Conservation (phyloP, 768 basidiomycete genomes). For the Mycena metata region DNA sequence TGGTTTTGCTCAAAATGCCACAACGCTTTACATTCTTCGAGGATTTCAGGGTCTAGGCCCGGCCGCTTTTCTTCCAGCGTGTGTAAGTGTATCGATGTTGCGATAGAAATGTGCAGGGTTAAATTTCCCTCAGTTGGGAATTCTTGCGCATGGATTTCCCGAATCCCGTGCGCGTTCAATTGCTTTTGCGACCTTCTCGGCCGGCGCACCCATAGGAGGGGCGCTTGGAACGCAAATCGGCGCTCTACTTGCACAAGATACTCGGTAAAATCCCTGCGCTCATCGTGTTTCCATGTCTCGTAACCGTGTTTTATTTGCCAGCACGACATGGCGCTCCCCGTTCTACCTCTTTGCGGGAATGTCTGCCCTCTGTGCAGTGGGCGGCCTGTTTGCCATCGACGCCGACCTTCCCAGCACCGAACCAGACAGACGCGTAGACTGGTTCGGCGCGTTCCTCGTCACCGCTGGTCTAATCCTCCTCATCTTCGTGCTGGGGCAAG, state of each 20-base stretch:
- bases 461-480: constrained; percentile 77
- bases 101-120: not conserved
- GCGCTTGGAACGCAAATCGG: constrained; percentile 70
- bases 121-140: constrained; percentile 62
- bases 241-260: constrained; percentile 64
- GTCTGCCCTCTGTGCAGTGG: constrained; percentile 53
- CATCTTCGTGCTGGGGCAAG: constrained; percentile 78
- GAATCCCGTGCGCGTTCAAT: constrained; percentile 63
- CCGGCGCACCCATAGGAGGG: constrained; percentile 77
- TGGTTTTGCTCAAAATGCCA: constrained; percentile 61
- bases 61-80: constrained; percentile 71
- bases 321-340: constrained; percentile 65
- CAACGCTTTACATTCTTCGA: constrained; percentile 70
- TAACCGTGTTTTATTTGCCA: not conserved
- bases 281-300: no score
- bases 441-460: constrained; percentile 76
- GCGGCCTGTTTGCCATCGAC: constrained; percentile 65
- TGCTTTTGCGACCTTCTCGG: constrained; percentile 64
- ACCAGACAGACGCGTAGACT: constrained; percentile 67
- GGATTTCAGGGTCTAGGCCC: constrained; percentile 74
- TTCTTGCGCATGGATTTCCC: constrained; percentile 74
- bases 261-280: constrained; percentile 23
- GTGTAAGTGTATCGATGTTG: constrained; percentile 53
- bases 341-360: constrained; percentile 63
- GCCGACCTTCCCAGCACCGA: constrained; percentile 53